A percentile compares a stretch with the other conserved stretches of the same genome.
Conservation (phyloP, 768 basidiomycete species). For the Macrolepiota albuminosa region DNA sequence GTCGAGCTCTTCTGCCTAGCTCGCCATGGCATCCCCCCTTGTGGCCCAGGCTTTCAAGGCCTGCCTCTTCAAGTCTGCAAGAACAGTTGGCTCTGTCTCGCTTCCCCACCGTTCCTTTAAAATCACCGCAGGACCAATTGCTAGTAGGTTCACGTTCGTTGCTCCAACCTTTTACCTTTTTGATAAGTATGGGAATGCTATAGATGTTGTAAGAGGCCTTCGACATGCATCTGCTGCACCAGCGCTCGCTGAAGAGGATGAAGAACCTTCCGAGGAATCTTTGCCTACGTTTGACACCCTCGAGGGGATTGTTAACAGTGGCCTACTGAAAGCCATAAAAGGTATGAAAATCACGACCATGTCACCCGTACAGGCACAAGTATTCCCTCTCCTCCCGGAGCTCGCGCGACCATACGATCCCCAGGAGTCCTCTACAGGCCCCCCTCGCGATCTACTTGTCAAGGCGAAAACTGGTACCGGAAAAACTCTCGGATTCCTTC, state of each 20-base stretch:
- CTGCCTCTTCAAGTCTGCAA: constrained; percentile 12
- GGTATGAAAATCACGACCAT: constrained; percentile 70
- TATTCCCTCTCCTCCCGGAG: constrained; percentile 70
- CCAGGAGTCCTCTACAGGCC: constrained; percentile 17
- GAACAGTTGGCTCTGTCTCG: constrained; percentile 19
- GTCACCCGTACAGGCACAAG: constrained; percentile 79
- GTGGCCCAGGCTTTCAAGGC: constrained; percentile 18
- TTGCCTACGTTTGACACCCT: constrained; percentile 32
- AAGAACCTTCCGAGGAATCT: constrained; percentile 11
- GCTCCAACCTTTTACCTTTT: not conserved
- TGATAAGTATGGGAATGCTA: not conserved
- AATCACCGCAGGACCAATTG: constrained; percentile 9
- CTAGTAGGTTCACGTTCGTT: constrained; percentile 8
- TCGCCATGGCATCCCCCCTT: constrained; percentile 18
- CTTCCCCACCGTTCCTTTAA: constrained; percentile 20
- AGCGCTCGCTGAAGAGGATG: constrained; percentile 1
- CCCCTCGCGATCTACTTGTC: constrained; percentile 70
- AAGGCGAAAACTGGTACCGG: constrained; percentile 88
- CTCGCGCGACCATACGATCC: constrained; percentile 51
- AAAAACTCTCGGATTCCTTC: constrained; percentile 84
- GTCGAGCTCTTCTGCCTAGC: constrained; percentile 11
- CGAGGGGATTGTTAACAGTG: constrained; percentile 29
- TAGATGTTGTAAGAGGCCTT: not conserved
- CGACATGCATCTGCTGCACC: constrained; percentile 12
- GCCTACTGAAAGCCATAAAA: constrained; percentile 53